Evolutionary conservation across 129 eudicot species (phyloP).

Genomic region (sunflower (Helianthus annuus)): HanXRQr2.0-SUNRISE NC_035440.2:28059743-28060242

Average conservation of each 20-base stretch:
- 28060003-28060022: constrained; percentile 50
- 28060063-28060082: constrained; percentile 87
- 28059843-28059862: not conserved
- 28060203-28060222: constrained; percentile 93
- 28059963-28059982: constrained; percentile 42
- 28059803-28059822: not conserved
- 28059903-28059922: constrained; percentile 1
- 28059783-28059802: not conserved
- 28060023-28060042: constrained; percentile 16
- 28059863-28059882: not conserved
- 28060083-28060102: constrained; percentile 97
- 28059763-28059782: not conserved
- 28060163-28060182: constrained; percentile 96
- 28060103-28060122: constrained; percentile 86
- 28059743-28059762: too few species aligned
- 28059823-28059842: constrained; percentile 2
- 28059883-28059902: constrained; percentile 1
- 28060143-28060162: constrained; percentile 86
- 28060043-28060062: constrained; percentile 40
- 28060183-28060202: constrained; percentile 98
- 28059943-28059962: constrained; percentile 33
- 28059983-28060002: constrained; percentile 47
- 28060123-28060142: constrained; percentile 98
- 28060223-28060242: constrained; percentile 93
- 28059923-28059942: not conserved